A percentile compares a stretch with the other conserved stretches of the same genome.
phyloP scores from a whole-genome alignment of 148 eudicot genomes.

The Persicaria maculosa region DNA sequence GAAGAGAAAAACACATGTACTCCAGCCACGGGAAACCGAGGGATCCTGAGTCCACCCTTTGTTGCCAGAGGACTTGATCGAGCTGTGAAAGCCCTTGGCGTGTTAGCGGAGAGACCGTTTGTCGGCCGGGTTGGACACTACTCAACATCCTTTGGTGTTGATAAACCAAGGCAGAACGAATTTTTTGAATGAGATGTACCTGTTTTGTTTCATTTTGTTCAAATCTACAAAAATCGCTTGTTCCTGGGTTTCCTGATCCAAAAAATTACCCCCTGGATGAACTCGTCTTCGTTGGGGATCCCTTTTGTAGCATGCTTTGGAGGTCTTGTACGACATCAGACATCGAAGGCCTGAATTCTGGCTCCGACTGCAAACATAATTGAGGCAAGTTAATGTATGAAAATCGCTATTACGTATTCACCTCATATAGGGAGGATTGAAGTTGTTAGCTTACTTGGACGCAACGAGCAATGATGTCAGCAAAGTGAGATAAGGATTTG shows the following conservation, averaged over 20 bases:
- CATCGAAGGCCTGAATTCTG: constrained; percentile 87
- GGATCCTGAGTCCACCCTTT: not conserved
- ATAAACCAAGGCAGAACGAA: not conserved
- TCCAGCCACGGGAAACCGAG: not conserved
- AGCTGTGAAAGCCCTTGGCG: not conserved
- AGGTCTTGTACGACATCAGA: constrained; percentile 97
- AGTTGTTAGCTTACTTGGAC: constrained; percentile 55
- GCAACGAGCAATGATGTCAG: constrained; percentile 83
- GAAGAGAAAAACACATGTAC: not conserved
- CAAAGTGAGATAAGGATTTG: constrained; percentile 80
- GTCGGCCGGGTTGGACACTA: not conserved
- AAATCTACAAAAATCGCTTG: constrained; percentile 8
- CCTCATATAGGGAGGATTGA: not conserved
- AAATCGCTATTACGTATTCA: not conserved
- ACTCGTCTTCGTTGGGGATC: constrained; percentile 33
- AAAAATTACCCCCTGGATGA: constrained; percentile 24
- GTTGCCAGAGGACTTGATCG: not conserved
- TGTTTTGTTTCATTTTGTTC: not conserved
- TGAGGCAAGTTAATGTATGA: not conserved
- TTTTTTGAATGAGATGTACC: not conserved
- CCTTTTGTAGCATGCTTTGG: constrained; percentile 55
- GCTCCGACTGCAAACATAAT: constrained; percentile 54
- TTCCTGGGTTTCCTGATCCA: not conserved
- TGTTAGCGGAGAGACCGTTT: not conserved
- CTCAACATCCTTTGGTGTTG: not conserved